These are phyloP conservation scores for Neofusicoccum cordaticola DNA, from an alignment of 2,329 filamentous ascomycete species.

Conservation along the genomic window DNA sequence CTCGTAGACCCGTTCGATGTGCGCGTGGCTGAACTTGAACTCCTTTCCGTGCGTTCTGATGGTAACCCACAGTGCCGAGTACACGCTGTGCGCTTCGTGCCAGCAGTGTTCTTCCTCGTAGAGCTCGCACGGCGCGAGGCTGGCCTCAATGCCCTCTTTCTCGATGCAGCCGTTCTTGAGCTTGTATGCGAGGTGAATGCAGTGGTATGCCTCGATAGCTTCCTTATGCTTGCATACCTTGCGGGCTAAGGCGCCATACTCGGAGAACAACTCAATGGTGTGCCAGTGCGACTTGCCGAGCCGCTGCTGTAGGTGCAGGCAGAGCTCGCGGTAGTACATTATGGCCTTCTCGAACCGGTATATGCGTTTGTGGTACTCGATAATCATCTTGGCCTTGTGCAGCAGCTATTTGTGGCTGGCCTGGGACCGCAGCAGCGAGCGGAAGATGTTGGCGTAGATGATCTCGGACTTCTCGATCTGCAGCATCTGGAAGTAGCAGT, in stretches of 20 bases:
- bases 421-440: conserved; percentile 22
- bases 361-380: conserved; percentile 28
- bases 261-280: too few species aligned
- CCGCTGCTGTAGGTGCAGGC: too few species aligned
- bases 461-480: conserved; percentile 27
- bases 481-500: conserved; percentile 27
- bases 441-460: conserved; percentile 31
- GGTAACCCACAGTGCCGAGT: too few species aligned
- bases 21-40: too few species aligned
- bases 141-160: conserved; percentile 46
- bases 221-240: too few species aligned
- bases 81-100: too few species aligned
- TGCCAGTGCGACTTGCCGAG: too few species aligned
- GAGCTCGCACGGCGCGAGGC: conserved; percentile 43
- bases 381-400: conserved; percentile 24
- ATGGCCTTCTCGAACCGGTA: conserved; percentile 29
- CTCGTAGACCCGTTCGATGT: too few species aligned
- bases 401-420: conserved; percentile 25
- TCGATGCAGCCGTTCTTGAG: conserved; percentile 26
- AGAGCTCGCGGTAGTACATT: conserved; percentile 28
- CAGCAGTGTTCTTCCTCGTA: conserved; percentile 27
- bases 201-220: conserved; percentile 20
- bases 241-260: too few species aligned
- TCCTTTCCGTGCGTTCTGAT: too few species aligned
- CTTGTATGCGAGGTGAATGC: conserved; percentile 25